These are phyloP conservation scores for Acacia concinna DNA, from an alignment of 331 rosid genomes.

Conservation along the genomic window DNA sequence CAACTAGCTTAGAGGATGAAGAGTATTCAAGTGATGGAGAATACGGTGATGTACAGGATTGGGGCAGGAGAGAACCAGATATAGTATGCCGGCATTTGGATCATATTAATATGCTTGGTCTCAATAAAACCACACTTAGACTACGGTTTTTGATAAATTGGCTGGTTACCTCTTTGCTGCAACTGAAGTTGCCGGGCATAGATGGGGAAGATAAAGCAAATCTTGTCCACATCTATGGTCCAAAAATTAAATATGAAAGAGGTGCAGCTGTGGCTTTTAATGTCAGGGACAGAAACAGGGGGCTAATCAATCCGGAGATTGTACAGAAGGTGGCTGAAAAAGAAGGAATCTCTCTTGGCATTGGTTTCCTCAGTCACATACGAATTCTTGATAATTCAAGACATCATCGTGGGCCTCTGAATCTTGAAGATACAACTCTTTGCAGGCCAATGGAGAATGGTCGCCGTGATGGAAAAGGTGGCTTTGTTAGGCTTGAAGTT, in stretches of 20 bases:
- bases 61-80: slow-evolving; percentile 93
- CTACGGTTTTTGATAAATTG: slow-evolving; percentile 89
- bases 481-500: slow-evolving; percentile 78
- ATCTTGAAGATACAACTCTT: slow-evolving; percentile 62
- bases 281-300: slow-evolving; percentile 64
- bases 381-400: slow-evolving; percentile 60
- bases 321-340: slow-evolving; percentile 95
- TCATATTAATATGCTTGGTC: slow-evolving; percentile 85
- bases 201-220: slow-evolving; percentile 50
- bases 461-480: slow-evolving; percentile 54
- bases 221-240: slow-evolving; percentile 89
- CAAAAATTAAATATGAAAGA: slow-evolving; percentile 91
- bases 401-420: slow-evolving; percentile 45
- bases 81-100: slow-evolving; percentile 72
- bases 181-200: slow-evolving; percentile 62
- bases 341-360: slow-evolving; percentile 84
- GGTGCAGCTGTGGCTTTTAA: slow-evolving; percentile 99
- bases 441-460: slow-evolving; percentile 84
- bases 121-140: slow-evolving; percentile 82
- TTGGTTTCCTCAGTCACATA: slow-evolving; percentile 91
- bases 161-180: slow-evolving; percentile 91
- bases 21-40: slow-evolving; percentile 82
- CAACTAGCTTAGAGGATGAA: slow-evolving; percentile 70
- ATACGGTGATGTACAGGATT: slow-evolving; percentile 72
- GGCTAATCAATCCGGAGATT: slow-evolving; percentile 79